A percentile compares a stretch with the other conserved stretches of the same genome.
Conservation (phyloP, 306 rosid genomes). For the Dryas octopetala region DNA sequence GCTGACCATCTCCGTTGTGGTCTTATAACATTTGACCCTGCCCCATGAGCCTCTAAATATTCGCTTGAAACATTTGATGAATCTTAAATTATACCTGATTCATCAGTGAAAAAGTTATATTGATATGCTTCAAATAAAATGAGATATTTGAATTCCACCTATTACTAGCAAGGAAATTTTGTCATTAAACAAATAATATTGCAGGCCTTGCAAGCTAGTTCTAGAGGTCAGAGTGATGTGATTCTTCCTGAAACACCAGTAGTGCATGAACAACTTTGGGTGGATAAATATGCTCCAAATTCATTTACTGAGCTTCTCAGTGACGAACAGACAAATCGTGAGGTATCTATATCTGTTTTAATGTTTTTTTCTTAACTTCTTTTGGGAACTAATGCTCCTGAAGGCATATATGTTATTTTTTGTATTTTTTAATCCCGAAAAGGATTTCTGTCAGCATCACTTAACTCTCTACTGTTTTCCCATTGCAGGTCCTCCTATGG, state of each 20-base stretch:
- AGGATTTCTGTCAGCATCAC: slow-evolving; percentile 15
- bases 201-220: slow-evolving; percentile 70
- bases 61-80: neutral
- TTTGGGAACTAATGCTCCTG: slow-evolving; percentile 12
- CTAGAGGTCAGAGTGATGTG: slow-evolving; percentile 45
- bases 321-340: slow-evolving; percentile 96
- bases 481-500: slow-evolving; percentile 83
- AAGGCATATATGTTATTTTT: slow-evolving; percentile 9
- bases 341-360: slow-evolving; percentile 46
- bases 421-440: neutral
- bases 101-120: neutral
- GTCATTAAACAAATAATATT: slow-evolving; percentile 15
- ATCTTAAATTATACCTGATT: neutral
- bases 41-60: neutral
- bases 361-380: slow-evolving; percentile 6
- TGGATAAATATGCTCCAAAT: slow-evolving; percentile 88
- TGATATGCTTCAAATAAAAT: neutral
- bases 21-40: neutral
- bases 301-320: slow-evolving; percentile 95
- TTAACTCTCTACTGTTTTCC: slow-evolving; percentile 21
- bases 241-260: slow-evolving; percentile 51
- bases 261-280: slow-evolving; percentile 78
- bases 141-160: slow-evolving; percentile 1
- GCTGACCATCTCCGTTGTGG: neutral
- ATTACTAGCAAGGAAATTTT: slow-evolving; percentile 9